Percentiles rank a stretch among this genome's conserved stretches.
Evolutionary conservation across 768 basidiomycete species (phyloP).

Genomic region (Boletus reticuloceps): DNA sequence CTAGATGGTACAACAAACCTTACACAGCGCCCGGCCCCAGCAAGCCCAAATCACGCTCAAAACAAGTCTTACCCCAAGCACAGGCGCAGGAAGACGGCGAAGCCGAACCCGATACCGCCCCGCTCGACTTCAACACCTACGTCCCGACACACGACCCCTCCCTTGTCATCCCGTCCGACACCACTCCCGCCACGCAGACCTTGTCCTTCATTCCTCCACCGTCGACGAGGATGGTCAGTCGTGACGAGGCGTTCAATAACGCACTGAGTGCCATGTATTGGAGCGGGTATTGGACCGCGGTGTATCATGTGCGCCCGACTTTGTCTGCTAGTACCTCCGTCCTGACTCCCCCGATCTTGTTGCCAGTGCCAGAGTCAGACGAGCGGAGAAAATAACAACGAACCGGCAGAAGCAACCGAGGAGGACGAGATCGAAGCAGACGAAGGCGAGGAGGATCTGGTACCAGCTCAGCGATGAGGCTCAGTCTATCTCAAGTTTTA

Average conservation of each 20-base stretch:
- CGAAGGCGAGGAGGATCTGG: constrained; percentile 25
- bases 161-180: constrained; percentile 41
- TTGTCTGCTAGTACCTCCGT: neutral
- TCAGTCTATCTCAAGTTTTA: neutral
- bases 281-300: constrained; percentile 85
- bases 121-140: constrained; percentile 68
- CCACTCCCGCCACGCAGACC: neutral
- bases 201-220: constrained; percentile 32
- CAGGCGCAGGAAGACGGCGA: neutral
- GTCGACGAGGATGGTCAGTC: constrained; percentile 44
- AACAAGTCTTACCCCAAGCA: neutral
- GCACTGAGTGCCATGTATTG: constrained; percentile 83
- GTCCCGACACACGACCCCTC: constrained; percentile 69
- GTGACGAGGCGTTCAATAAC: constrained; percentile 74
- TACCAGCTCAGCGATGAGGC: constrained; percentile 29
- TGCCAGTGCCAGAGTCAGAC: constrained; percentile 26
- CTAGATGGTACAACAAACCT: constrained; percentile 80
- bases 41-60: constrained; percentile 1
- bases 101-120: constrained; percentile 50
- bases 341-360: constrained; percentile 1
- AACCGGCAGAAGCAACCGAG: constrained; percentile 28
- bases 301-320: constrained; percentile 65
- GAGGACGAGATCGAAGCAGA: constrained; percentile 28
- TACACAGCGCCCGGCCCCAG: constrained; percentile 8
- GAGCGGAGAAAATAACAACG: constrained; percentile 15